phyloP scores from a whole-genome alignment of 768 basidiomycete species.

The Calvatia gigantea region DNA sequence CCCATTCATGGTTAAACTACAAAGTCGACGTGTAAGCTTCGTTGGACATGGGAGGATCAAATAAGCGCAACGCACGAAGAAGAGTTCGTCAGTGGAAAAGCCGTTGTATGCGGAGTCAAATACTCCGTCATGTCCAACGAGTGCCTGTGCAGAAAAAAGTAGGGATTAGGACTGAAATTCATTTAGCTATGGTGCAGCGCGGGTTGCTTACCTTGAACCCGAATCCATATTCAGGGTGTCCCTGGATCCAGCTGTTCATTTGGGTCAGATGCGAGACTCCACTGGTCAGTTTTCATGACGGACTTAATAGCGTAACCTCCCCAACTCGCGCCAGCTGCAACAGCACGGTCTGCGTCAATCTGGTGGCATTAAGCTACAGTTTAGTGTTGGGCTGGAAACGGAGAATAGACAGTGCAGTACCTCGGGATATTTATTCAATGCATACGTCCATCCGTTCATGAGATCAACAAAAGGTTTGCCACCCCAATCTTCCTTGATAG shows the following conservation, averaged over 20 bases:
- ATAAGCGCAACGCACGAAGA: slow-evolving; percentile 59
- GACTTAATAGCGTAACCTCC: slow-evolving; percentile 91
- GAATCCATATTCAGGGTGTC: slow-evolving; percentile 85
- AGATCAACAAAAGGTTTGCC: slow-evolving; percentile 83
- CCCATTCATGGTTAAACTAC: slow-evolving; percentile 87
- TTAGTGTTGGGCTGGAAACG: neutral
- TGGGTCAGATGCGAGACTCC: neutral
- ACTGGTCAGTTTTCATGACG: slow-evolving; percentile 13
- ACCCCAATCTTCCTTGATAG: slow-evolving; percentile 79
- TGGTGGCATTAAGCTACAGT: slow-evolving; percentile 19
- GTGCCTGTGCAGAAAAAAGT: slow-evolving; percentile 37
- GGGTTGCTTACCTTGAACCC: slow-evolving; percentile 62
- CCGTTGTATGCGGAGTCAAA: slow-evolving; percentile 79
- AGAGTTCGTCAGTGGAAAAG: slow-evolving; percentile 89
- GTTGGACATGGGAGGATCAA: neutral
- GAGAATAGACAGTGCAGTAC: slow-evolving; percentile 28
- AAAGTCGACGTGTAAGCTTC: neutral
- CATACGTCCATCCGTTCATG: slow-evolving; percentile 69
- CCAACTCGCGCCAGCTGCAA: slow-evolving; percentile 80
- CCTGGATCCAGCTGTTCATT: slow-evolving; percentile 81
- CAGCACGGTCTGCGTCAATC: slow-evolving; percentile 68
- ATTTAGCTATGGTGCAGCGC: neutral
- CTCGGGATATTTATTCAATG: slow-evolving; percentile 65
- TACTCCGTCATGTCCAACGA: slow-evolving; percentile 92
- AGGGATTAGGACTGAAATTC: slow-evolving; percentile 1